phyloP scores from a whole-genome alignment of 2,329 filamentous ascomycete genomes.

The Fusarium subtropicale region DNA sequence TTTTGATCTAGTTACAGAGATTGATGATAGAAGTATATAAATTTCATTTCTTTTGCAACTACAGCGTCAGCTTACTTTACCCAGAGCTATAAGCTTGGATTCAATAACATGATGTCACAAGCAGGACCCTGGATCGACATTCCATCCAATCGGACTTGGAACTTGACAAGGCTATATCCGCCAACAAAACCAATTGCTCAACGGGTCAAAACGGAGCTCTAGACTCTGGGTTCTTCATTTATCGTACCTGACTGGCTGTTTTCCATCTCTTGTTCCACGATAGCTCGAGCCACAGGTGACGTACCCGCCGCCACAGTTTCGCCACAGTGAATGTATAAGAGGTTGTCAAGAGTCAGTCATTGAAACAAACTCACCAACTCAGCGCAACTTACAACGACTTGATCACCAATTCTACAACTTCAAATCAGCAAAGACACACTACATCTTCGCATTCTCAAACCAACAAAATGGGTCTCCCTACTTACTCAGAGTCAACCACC shows the following conservation, averaged over 20 bases:
- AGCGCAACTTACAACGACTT: neutral
- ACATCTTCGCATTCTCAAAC: neutral
- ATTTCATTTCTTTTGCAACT: constrained; percentile 5
- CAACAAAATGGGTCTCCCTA: constrained; percentile 48
- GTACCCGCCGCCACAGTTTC: constrained; percentile 46
- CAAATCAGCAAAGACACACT: neutral
- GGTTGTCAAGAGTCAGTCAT: constrained; percentile 1
- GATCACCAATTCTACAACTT: neutral
- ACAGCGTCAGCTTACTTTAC: neutral
- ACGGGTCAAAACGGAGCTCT: constrained; percentile 12
- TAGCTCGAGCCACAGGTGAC: constrained; percentile 46
- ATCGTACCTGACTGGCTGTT: neutral
- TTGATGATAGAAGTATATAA: constrained; percentile 22
- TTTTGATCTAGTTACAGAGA: neutral
- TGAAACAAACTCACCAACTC: neutral
- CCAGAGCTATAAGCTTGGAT: neutral
- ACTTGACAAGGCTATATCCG: neutral
- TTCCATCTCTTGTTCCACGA: neutral
- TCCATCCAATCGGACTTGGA: constrained; percentile 25
- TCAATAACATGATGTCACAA: constrained; percentile 27
- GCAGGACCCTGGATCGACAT: constrained; percentile 28
- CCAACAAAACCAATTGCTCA: neutral
- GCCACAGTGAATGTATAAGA: constrained; percentile 44
- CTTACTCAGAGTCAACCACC: constrained; percentile 31
- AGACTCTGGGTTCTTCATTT: neutral